Base-by-base conservation (phyloP, 805 yeast genomes). In the Yarrowia divulgata region DNA sequence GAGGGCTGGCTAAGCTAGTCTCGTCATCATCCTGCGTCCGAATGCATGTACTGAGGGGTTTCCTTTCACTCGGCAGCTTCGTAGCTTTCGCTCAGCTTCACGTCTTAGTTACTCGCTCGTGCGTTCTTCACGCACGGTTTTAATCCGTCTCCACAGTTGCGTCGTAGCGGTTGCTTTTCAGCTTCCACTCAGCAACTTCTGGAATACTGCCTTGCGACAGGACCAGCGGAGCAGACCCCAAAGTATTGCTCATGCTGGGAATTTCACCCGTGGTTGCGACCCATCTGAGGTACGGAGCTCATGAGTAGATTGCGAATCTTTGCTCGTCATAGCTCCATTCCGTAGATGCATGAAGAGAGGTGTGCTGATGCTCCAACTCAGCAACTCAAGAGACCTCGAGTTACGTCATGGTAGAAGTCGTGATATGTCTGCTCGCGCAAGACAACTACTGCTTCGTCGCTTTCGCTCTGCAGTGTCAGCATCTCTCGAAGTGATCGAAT, bases 11-110 rank as follows among this genome's bases (percentile, higher is more conserved):
- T 48, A 48, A 29, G 52, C 52, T 45, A 5, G 10, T 48, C 52
- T 48, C 34, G 18, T 48, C 52, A 48, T 29, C 52, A 48, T 48
- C 34, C 52, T 48, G 52, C 35, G 52, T 48, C 52, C 52, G 14
- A 48, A 14, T 18, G 52, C 52, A 29, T 48, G 52, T 48, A 29
- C 52, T 29, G 12, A 29, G 32, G 50, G 50, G 50, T 46, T 45
- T 13, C 50, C 50, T 46, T 46, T 46, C 50, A 46, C 50, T 46
- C 52, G 50, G 50, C 34, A 10, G 46, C 45, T 42, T 42, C 7
- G 29, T 23, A 23, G 45, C 45, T 42, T n/a, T 18, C 45, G 18
- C 45, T 42, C 45, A 14, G 42, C 45, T 42, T 9, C 45, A 42
- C 45, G 45, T 42, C 45, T 42, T 42, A 42, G 45, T 9, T 42